Base-by-base conservation (phyloP, 2,329 filamentous ascomycete genomes). In the Xylaria sp. region DNA sequence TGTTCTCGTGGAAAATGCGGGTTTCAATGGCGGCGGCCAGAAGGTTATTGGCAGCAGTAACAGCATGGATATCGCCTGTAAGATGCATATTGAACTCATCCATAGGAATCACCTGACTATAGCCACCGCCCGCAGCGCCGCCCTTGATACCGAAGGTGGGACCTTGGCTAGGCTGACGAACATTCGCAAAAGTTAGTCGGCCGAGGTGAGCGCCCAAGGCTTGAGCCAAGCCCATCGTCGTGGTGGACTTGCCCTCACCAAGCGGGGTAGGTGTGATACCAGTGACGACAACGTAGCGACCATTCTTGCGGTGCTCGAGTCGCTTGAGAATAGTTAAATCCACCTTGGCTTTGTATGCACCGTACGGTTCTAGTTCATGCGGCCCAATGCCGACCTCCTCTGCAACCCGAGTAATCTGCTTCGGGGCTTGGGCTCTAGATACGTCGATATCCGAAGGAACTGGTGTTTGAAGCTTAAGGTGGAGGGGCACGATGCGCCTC, bases 71-170 rank as follows among this genome's bases (percentile, higher is more conserved):
- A 79, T 99, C 96, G 76, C 96, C 96, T 63, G 96, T 99, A 76
- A 99, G 83, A 80, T 99, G 96, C 78, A 99, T 85, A 82, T 99
- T 99, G 85, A 99, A 99, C 81, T 99, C 96, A 76, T 99, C 96
- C 96, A 99, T 99, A 67, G 96, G 96, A 76, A 99, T 98, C 77
- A 99, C 96, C 81, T 99, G 96, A 80, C 93, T 97, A 88, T 98
- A 99, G 45, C 96, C 96, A 80, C 96, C 96, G 76, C 96, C 96
- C 65, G 96, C 96, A 67, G 96, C 96, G 76, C 96, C 96, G 70
- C 96, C 96, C 86, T 99, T 99, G 86, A 99, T 98, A 76, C 96
- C 96, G 79, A 99, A 99, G 0, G 96, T 99, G 64, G 96, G 96
- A 4, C 96, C 96, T 83, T 98, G 96, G 76, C 93, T 97, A 59